phyloP scores from a whole-genome alignment of 495 filamentous ascomycete species.

The Hypoxylon subgilvum region DNA sequence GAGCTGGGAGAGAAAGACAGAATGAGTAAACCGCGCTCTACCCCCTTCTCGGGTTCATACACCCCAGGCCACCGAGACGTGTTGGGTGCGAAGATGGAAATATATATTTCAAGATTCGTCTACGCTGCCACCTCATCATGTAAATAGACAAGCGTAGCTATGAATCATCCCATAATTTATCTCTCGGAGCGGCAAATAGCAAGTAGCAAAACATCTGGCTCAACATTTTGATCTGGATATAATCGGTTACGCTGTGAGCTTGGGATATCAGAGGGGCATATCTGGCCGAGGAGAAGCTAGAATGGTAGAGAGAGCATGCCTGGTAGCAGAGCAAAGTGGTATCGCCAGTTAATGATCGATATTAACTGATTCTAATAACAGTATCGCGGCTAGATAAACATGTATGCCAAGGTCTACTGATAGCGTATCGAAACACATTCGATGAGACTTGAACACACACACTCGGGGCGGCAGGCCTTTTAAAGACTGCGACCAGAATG shows the following conservation, averaged over 20 bases:
- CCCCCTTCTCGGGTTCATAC: constrained; percentile 10
- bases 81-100: constrained; percentile 4
- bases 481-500: constrained; percentile 22
- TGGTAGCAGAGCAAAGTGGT: background rate
- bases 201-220: constrained; percentile 9
- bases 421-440: too few relatives aligned
- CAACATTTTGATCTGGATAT: background rate
- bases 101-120: constrained; percentile 6
- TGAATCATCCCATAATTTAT: background rate
- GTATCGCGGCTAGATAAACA: constrained; percentile 14
- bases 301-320: background rate
- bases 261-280: background rate
- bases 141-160: background rate
- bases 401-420: constrained; percentile 14
- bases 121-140: constrained; percentile 3
- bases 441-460: too few relatives aligned
- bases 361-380: constrained; percentile 28
- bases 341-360: constrained; percentile 9
- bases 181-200: constrained; percentile 25
- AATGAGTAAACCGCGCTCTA: too few relatives aligned
- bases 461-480: constrained; percentile 8
- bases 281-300: background rate
- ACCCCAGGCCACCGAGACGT: constrained; percentile 8
- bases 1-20: too few relatives aligned
- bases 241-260: background rate